These are phyloP conservation scores for Lachnellula arida DNA, from an alignment of 2,329 filamentous ascomycete species.

Conservation along the genomic window DNA sequence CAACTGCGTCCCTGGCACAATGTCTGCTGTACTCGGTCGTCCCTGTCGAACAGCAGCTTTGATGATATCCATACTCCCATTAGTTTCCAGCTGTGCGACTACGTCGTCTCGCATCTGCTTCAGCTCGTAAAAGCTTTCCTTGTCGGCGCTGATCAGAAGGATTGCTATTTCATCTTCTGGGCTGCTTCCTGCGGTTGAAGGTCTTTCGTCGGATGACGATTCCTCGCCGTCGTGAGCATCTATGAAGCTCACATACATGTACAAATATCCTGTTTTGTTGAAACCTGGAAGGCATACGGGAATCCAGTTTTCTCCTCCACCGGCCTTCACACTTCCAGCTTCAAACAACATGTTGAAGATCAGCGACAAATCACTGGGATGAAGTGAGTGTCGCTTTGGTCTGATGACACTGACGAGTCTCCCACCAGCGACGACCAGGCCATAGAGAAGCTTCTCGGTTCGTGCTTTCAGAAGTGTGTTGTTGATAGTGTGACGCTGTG, in stretches of 20 bases:
- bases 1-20: slow-evolving; percentile 74
- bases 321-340: slow-evolving; percentile 84
- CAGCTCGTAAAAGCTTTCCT: slow-evolving; percentile 88
- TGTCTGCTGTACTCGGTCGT: slow-evolving; percentile 66
- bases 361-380: slow-evolving; percentile 90
- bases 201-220: slow-evolving; percentile 39
- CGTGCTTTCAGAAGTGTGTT: slow-evolving; percentile 77
- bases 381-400: slow-evolving; percentile 89
- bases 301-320: slow-evolving; percentile 96
- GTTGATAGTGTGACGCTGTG: slow-evolving; percentile 81
- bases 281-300: slow-evolving; percentile 93
- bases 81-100: slow-evolving; percentile 66
- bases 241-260: slow-evolving; percentile 99
- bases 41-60: slow-evolving; percentile 64
- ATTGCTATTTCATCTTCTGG: slow-evolving; percentile 80
- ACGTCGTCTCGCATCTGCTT: slow-evolving; percentile 66
- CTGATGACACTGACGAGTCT: slow-evolving; percentile 91
- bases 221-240: slow-evolving; percentile 51
- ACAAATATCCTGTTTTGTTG: slow-evolving; percentile 92
- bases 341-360: slow-evolving; percentile 99
- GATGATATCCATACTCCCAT: slow-evolving; percentile 71
- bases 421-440: slow-evolving; percentile 86
- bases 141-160: slow-evolving; percentile 85
- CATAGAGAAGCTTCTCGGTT: slow-evolving; percentile 78
- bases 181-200: slow-evolving; percentile 63